Percentiles rank a stretch among this genome's conserved stretches.
Evolutionary conservation across 108 stramenopile species (phyloP).

Genomic region (Fragilariopsis cylindrus): DNA sequence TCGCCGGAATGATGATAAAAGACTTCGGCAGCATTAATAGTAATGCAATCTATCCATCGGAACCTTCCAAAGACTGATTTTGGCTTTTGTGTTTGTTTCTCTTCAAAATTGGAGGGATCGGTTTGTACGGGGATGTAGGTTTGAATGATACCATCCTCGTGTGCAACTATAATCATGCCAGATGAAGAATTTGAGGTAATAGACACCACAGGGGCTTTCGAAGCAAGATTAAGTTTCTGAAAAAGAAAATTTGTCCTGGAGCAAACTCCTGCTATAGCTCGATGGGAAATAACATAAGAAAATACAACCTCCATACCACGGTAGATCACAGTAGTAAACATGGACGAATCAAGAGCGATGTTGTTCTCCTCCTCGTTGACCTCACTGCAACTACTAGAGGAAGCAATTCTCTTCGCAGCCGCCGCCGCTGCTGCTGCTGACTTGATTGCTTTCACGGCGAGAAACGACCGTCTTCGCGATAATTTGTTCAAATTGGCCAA

Average conservation of each 20-base stretch:
- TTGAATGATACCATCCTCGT: slow-evolving; percentile 38
- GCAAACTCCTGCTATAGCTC: slow-evolving; percentile 46
- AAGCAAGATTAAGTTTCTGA: slow-evolving; percentile 49
- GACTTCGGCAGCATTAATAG: slow-evolving; percentile 22
- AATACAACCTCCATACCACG: slow-evolving; percentile 71
- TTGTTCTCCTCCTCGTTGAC: background rate
- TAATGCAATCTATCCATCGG: slow-evolving; percentile 23
- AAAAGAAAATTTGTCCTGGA: slow-evolving; percentile 64
- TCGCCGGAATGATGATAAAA: slow-evolving; percentile 19
- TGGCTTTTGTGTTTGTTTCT: background rate
- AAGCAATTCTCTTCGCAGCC: slow-evolving; percentile 11
- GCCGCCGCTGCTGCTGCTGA: slow-evolving; percentile 22
- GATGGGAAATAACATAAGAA: slow-evolving; percentile 23
- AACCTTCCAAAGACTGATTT: slow-evolving; percentile 31
- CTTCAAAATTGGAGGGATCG: background rate
- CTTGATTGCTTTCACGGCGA: slow-evolving; percentile 18
- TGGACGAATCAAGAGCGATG: slow-evolving; percentile 16
- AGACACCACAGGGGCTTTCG: slow-evolving; percentile 26
- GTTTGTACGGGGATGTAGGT: slow-evolving; percentile 36
- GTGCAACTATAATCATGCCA: slow-evolving; percentile 34
- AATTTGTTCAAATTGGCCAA: slow-evolving; percentile 26
- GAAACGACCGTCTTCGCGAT: slow-evolving; percentile 20
- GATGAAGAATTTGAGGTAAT: slow-evolving; percentile 35
- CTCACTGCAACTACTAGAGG: background rate
- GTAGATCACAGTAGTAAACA: slow-evolving; percentile 39